Base-by-base conservation (phyloP, 305 asterid genomes). In the Galium porrigens region DNA sequence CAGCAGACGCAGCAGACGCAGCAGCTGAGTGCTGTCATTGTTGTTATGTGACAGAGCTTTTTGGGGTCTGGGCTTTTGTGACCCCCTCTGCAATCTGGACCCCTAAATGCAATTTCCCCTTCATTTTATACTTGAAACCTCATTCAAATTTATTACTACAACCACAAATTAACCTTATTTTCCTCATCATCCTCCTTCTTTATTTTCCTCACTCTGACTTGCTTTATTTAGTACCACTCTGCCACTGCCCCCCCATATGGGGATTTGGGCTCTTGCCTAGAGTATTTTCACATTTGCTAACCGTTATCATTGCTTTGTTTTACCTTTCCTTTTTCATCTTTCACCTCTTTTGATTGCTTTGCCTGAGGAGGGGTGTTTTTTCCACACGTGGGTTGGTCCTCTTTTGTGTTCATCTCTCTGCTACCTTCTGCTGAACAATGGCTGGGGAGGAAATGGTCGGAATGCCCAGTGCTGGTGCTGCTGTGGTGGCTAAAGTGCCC, bases 401-500 rank as follows among this genome's bases (percentile, higher is more conserved):
- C 4, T 27, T 63, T 64, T 22, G 53, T 48, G 48, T 41, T 0
- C 7, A 11, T 11, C n/a, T 61, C 36, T 58, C 22, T 25, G 22
- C 22, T 22, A 22, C 0, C 22, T 22, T 22, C 22, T 22, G 2
- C 68, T 66, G 58, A 34, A 7, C 17, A 4, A 8, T 15, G 15
- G 33, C 44, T 57, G 36, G 64, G 63, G 41, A 32, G 32, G 69
- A 66, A 74, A 86, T 86, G 66, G 41, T 22, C 20, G 68, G 64
- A 74, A 89, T 86, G 95, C 73, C 74, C 54, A 77, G 11, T 27
- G 30, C 1, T 27, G 30, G 71, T 29, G 14, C 65, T 3, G 79
- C 79, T 49, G 78, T 75, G 17, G 66, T 48, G 33, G 84, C 76
- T 25, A 70, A 81, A 1, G 74, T 69, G 76, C 78, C 84, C 3